A percentile compares a stretch with the other conserved stretches of the same genome.
Evolutionary conservation across 1,284 basidiomycete species (phyloP).

Genomic region (Xanthoconium separans): DNA sequence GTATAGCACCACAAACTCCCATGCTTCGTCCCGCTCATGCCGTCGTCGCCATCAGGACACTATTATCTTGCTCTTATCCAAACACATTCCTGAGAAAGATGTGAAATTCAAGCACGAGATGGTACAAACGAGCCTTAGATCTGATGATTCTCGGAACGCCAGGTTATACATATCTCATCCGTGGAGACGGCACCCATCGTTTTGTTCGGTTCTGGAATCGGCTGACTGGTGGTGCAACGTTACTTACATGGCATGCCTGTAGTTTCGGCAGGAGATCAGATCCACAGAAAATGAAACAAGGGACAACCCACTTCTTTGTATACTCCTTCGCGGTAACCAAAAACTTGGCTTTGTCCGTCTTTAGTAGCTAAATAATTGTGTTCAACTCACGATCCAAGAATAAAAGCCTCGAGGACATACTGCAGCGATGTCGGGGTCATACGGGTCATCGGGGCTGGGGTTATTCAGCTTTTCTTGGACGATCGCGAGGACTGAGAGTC

Average conservation of each 20-base stretch:
- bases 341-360: constrained; percentile 72
- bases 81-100: not conserved
- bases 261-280: constrained; percentile 5
- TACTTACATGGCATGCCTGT: constrained; percentile 31
- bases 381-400: not conserved
- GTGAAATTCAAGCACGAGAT: constrained; percentile 9
- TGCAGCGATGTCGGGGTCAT: constrained; percentile 80
- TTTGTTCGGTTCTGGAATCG: constrained; percentile 5
- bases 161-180: constrained; percentile 3
- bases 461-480: constrained; percentile 87
- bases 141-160: not conserved
- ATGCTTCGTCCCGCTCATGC: constrained; percentile 9
- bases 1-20: constrained; percentile 5
- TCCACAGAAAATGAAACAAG: not conserved
- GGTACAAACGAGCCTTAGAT: constrained; percentile 8
- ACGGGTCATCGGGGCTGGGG: constrained; percentile 88
- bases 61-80: constrained; percentile 7
- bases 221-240: not conserved
- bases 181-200: not conserved
- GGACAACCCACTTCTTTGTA: constrained; percentile 67
- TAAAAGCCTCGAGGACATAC: constrained; percentile 39
- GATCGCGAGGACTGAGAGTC: constrained; percentile 62
- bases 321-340: constrained; percentile 72
- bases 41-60: not conserved
- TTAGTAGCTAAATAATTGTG: constrained; percentile 51